A percentile compares a stretch with the other conserved stretches of the same genome.
Conservation (phyloP, 345 rosid genomes). For the Eucalyptus pumila region DNA sequence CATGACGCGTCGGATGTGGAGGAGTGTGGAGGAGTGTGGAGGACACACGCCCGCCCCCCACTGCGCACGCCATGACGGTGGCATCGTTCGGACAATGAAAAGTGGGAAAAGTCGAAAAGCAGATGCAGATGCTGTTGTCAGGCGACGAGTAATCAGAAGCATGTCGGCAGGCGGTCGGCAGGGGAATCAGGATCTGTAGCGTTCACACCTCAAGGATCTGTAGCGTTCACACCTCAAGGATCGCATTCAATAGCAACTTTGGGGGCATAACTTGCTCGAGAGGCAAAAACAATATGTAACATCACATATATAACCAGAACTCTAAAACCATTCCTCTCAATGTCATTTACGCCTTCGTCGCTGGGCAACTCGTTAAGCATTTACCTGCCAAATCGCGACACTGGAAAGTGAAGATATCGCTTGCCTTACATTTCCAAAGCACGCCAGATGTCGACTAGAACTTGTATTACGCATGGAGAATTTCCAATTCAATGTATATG, state of each 20-base stretch:
- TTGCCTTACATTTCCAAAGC: background rate
- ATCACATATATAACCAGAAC: background rate
- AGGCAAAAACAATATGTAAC: background rate
- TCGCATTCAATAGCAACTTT: background rate
- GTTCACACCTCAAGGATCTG: background rate
- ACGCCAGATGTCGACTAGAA: background rate
- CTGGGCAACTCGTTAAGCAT: background rate
- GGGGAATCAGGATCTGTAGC: background rate
- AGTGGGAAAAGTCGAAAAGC: background rate
- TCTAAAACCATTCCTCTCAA: background rate
- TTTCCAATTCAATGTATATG: background rate
- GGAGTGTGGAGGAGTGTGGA: conserved; percentile 5
- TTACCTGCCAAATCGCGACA: background rate
- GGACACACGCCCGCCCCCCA: background rate
- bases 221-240: background rate
- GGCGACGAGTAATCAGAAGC: background rate
- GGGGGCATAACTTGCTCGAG: background rate
- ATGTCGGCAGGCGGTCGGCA: background rate
- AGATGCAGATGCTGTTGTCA: background rate
- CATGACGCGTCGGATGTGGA: background rate
- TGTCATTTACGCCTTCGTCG: background rate
- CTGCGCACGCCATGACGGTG: background rate
- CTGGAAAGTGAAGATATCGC: background rate
- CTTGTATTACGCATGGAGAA: background rate
- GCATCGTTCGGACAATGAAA: background rate